Percentiles rank a stretch among this genome's conserved stretches.
Evolutionary conservation across 2,329 filamentous ascomycete genomes (phyloP).

Genomic region (Amauroascus niger): DNA sequence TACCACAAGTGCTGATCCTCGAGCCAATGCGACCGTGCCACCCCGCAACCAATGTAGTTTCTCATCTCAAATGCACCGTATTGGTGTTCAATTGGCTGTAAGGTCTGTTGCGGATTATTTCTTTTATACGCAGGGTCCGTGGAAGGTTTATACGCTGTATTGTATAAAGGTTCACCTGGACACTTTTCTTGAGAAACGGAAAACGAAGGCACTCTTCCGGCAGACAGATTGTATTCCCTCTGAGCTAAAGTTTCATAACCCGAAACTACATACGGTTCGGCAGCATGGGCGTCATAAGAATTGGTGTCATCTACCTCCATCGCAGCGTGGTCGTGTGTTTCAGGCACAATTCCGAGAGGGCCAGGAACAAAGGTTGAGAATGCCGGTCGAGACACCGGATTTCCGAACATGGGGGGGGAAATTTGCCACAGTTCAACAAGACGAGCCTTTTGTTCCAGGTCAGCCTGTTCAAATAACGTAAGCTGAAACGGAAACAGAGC

Average conservation of each 20-base stretch:
- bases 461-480: conserved; percentile 67
- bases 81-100: conserved; percentile 31
- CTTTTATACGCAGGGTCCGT: conserved; percentile 36
- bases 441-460: conserved; percentile 59
- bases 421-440: conserved; percentile 80
- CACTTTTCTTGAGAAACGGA: background rate
- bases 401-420: conserved; percentile 56
- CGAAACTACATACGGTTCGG: conserved; percentile 74
- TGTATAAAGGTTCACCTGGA: conserved; percentile 1
- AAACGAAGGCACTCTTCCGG: conserved; percentile 10
- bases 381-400: conserved; percentile 31
- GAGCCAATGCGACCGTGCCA: conserved; percentile 16
- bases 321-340: background rate
- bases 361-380: background rate
- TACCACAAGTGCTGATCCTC: conserved; percentile 18
- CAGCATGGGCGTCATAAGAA: conserved; percentile 34
- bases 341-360: background rate
- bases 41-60: conserved; percentile 20
- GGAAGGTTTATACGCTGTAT: conserved; percentile 26
- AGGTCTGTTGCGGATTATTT: conserved; percentile 32
- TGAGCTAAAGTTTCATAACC: conserved; percentile 65
- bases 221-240: conserved; percentile 48
- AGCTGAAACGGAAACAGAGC: conserved; percentile 65
- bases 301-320: conserved; percentile 1
- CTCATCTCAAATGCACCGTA: conserved; percentile 32